Percentiles rank a stretch among this genome's conserved stretches.
Conservation (phyloP, 2,329 filamentous ascomycete genomes). For the Biscogniauxia marginata region DNA sequence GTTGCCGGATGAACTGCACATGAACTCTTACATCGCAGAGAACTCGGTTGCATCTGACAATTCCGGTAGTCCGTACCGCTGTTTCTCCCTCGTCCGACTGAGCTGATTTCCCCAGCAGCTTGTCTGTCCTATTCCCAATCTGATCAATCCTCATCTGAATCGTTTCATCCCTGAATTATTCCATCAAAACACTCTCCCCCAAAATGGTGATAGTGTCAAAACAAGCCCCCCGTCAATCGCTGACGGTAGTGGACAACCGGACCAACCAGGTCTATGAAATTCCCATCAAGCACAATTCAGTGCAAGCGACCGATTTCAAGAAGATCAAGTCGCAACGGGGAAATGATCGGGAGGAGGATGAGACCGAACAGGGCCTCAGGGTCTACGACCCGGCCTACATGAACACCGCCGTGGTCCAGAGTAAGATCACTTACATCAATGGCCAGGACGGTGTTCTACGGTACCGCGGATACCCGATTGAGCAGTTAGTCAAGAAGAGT, state of each 20-base stretch:
- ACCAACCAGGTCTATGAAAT: constrained; percentile 48
- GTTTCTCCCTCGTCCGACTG: not conserved
- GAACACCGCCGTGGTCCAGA: constrained; percentile 51
- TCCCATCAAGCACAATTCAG: constrained; percentile 48
- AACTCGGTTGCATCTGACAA: not conserved
- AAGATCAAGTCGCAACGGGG: constrained; percentile 42
- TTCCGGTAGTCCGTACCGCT: not conserved
- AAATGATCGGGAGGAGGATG: constrained; percentile 42
- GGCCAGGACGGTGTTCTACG: constrained; percentile 50
- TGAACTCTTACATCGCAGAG: not conserved
- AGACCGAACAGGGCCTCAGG: constrained; percentile 48
- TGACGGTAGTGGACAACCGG: constrained; percentile 49
- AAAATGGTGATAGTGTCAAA: constrained; percentile 30
- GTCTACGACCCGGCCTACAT: constrained; percentile 53
- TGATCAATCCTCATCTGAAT: not conserved
- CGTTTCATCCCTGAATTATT: not conserved
- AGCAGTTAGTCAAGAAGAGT: constrained; percentile 49
- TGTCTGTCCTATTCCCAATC: not conserved
- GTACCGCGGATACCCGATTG: constrained; percentile 52
- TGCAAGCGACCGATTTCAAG: constrained; percentile 51
- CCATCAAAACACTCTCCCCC: not conserved
- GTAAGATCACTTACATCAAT: constrained; percentile 52
- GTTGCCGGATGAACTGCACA: too few relatives aligned
- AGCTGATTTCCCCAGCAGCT: not conserved
- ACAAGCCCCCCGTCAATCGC: constrained; percentile 27